These are phyloP conservation scores for Colletotrichum aenigma DNA, from an alignment of 2,329 filamentous ascomycete genomes.

Conservation along the genomic window DNA sequence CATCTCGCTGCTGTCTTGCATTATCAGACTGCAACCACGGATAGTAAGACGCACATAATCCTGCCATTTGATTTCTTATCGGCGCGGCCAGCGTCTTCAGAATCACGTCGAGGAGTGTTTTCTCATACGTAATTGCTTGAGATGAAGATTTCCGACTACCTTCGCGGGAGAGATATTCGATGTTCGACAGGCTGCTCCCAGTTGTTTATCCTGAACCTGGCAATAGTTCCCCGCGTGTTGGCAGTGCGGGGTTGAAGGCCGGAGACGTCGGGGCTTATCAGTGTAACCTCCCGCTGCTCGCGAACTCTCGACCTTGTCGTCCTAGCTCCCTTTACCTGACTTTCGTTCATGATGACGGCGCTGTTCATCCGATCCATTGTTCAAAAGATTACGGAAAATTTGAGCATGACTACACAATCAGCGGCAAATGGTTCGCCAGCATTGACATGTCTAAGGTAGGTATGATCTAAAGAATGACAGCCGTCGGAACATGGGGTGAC, in stretches of 20 bases:
- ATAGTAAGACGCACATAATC: neutral
- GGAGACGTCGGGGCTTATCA: neutral
- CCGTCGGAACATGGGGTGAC: neutral
- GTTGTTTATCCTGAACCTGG: neutral
- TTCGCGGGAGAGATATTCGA: neutral
- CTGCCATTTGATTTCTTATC: neutral
- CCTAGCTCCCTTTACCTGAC: neutral
- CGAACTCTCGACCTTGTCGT: neutral
- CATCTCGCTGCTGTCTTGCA: neutral
- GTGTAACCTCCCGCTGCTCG: neutral
- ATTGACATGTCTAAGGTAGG: neutral
- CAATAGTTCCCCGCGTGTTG: neutral
- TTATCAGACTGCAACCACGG: neutral
- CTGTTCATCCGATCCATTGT: neutral
- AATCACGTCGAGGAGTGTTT: neutral
- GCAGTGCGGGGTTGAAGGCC: neutral
- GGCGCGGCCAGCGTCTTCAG: neutral
- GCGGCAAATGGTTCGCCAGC: neutral
- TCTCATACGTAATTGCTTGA: neutral
- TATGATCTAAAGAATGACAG: neutral
- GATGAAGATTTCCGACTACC: neutral
- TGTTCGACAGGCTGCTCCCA: neutral
- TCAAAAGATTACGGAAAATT: rapidly evolving
- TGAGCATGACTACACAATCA: neutral
- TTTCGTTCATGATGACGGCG: neutral